Percentiles rank a stretch among this genome's conserved stretches.
phyloP scores from a whole-genome alignment of 2,329 filamentous ascomycete genomes.

The Trichophyton rubrum region DNA sequence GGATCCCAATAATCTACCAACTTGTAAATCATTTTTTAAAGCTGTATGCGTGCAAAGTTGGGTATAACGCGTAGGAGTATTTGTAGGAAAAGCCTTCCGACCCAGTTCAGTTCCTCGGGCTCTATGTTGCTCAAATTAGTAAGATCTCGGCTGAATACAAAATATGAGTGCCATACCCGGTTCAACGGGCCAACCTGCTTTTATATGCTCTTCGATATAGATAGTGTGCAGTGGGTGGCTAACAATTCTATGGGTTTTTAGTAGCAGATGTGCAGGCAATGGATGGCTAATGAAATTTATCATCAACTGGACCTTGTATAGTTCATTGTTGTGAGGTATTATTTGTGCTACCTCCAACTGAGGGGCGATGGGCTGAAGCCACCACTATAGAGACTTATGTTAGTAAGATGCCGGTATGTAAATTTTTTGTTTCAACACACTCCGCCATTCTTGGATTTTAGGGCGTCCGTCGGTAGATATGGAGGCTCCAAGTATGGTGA shows the following conservation, averaged over 20 bases:
- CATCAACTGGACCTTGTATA: conserved; percentile 5
- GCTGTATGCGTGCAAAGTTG: neutral
- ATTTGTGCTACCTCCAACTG: neutral
- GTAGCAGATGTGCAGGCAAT: neutral
- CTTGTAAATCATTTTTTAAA: conserved; percentile 6
- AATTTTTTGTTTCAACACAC: neutral
- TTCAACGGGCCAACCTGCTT: conserved; percentile 7
- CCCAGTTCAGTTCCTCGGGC: neutral
- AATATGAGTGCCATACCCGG: neutral
- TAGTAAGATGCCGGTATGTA: neutral
- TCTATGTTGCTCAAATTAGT: neutral
- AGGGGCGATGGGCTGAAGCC: neutral
- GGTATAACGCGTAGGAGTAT: conserved; percentile 1
- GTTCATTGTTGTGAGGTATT: neutral
- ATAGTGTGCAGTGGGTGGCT: neutral
- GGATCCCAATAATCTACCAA: conserved; percentile 6
- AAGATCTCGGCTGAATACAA: neutral
- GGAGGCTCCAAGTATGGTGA: conserved; percentile 1
- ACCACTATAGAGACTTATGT: conserved; percentile 4
- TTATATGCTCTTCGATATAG: conserved; percentile 2
- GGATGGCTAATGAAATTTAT: conserved; percentile 6
- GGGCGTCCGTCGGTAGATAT: neutral
- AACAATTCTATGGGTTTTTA: conserved; percentile 2
- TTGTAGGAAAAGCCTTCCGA: neutral
- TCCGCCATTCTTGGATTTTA: neutral